These are phyloP conservation scores for Thraustochytrium striatum DNA, from an alignment of 352 stramenopile genomes.

Conservation along the genomic window DNA sequence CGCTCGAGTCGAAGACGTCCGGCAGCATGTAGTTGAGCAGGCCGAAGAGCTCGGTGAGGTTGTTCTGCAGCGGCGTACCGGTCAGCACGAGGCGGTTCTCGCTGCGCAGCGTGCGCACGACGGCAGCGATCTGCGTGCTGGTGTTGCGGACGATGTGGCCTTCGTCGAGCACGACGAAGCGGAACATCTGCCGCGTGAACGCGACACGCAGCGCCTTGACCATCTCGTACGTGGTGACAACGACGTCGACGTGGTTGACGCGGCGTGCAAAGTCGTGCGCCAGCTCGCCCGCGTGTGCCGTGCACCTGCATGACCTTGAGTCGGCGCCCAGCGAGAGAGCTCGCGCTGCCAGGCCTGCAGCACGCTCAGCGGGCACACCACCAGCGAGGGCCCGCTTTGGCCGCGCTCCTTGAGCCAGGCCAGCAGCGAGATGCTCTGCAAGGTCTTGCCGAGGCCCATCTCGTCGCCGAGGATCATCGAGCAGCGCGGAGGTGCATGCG, in stretches of 20 bases:
- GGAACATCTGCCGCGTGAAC: conserved; percentile 91
- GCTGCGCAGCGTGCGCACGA: conserved; percentile 69
- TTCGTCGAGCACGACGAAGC: conserved; percentile 96
- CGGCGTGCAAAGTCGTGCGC: conserved; percentile 77
- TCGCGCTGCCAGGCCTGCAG: conserved; percentile 95
- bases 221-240: conserved; percentile 99
- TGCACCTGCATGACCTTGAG: not conserved
- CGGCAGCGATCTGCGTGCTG: conserved; percentile 88
- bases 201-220: conserved; percentile 36
- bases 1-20: conserved; percentile 57
- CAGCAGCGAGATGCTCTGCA: conserved; percentile 87
- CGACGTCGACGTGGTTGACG: conserved; percentile 91
- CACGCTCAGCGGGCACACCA: conserved; percentile 95
- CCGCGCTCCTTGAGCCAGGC: conserved; percentile 72
- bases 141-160: conserved; percentile 97
- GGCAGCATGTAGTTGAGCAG: conserved; percentile 86
- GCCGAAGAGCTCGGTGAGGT: conserved; percentile 97
- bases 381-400: conserved; percentile 94
- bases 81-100: conserved; percentile 72
- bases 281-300: not conserved
- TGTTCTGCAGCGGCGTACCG: conserved; percentile 96
- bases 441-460: conserved; percentile 77
- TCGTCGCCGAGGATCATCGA: conserved; percentile 97
- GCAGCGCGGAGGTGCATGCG: conserved; percentile 89
- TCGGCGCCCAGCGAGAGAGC: conserved; percentile 69